Percentiles rank a stretch among this genome's conserved stretches.
These are phyloP conservation scores for Cubamyces lactineus DNA, from an alignment of 768 basidiomycete species.

Conservation along the genomic window DNA sequence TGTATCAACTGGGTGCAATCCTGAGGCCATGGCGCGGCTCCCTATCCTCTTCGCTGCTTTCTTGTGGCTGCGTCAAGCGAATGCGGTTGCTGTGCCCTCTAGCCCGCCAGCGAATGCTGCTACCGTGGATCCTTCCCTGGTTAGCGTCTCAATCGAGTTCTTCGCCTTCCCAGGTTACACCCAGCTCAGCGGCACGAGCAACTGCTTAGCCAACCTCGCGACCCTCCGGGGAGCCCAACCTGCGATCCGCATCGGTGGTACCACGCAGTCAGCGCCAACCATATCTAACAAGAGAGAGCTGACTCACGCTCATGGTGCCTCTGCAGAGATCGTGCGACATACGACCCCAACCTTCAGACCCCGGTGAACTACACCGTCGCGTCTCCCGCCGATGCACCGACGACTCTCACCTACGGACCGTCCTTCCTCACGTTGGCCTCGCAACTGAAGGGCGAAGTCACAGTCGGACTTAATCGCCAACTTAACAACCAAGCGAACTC, in stretches of 20 bases:
- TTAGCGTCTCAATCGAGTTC: conserved; percentile 44
- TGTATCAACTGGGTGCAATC: not conserved
- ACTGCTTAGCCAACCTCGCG: conserved; percentile 39
- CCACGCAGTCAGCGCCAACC: conserved; percentile 38
- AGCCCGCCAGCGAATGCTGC: conserved; percentile 33
- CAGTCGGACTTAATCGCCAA: conserved; percentile 43
- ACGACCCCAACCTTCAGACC: conserved; percentile 33
- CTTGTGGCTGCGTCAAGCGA: conserved; percentile 2
- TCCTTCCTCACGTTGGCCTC: conserved; percentile 37
- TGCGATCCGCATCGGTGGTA: conserved; percentile 43
- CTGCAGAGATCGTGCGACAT: conserved; percentile 45
- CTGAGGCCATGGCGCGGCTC: conserved; percentile 3
- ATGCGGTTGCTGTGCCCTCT: conserved; percentile 29
- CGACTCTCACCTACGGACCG: conserved; percentile 37
- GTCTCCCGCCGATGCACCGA: conserved; percentile 39
- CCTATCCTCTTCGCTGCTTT: conserved; percentile 1
- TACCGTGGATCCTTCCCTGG: conserved; percentile 35
- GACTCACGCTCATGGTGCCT: not conserved
- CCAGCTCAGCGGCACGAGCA: conserved; percentile 35
- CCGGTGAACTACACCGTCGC: conserved; percentile 44
- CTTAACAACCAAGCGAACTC: conserved; percentile 41
- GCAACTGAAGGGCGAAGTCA: conserved; percentile 38
- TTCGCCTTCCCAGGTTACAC: conserved; percentile 45
- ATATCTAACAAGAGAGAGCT: not conserved
- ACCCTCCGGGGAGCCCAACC: conserved; percentile 37